Percentiles rank a stretch among this genome's conserved stretches.
phyloP scores from a whole-genome alignment of 345 rosid genomes.

The Eucalyptus erythrocorys region DNA sequence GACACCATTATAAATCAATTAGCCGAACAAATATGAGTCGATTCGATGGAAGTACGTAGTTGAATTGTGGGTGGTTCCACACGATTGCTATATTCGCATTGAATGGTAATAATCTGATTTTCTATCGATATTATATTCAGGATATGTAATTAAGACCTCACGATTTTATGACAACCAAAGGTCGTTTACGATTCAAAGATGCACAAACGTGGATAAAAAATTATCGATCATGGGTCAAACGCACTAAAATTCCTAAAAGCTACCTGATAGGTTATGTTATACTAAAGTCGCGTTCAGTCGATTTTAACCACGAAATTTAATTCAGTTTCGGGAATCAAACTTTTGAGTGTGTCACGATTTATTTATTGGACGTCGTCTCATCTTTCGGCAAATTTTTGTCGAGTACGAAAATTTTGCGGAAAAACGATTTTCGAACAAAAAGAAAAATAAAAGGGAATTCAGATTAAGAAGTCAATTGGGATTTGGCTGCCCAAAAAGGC shows the following conservation, averaged over 20 bases:
- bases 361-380: too few relatives aligned
- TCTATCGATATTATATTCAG: too few relatives aligned
- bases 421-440: rapidly evolving
- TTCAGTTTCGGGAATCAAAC: rapidly evolving
- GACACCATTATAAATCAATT: rapidly evolving
- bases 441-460: too few relatives aligned
- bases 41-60: too few relatives aligned
- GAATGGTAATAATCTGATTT: rapidly evolving
- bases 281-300: rapidly evolving
- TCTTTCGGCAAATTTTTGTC: rapidly evolving
- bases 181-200: too few relatives aligned
- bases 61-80: too few relatives aligned
- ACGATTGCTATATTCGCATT: rapidly evolving
- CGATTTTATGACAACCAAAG: rapidly evolving
- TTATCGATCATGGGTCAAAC: rapidly evolving
- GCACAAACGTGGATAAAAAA: rapidly evolving
- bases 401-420: too few relatives aligned
- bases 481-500: too few relatives aligned
- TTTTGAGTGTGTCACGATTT: too few relatives aligned
- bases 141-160: too few relatives aligned
- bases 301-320: rapidly evolving
- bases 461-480: too few relatives aligned
- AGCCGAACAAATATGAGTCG: rapidly evolving
- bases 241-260: rapidly evolving
- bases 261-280: rapidly evolving